These are phyloP conservation scores for Neopestalotiopsis sp. DNA, from an alignment of 2,329 filamentous ascomycete genomes.

Conservation along the genomic window DNA sequence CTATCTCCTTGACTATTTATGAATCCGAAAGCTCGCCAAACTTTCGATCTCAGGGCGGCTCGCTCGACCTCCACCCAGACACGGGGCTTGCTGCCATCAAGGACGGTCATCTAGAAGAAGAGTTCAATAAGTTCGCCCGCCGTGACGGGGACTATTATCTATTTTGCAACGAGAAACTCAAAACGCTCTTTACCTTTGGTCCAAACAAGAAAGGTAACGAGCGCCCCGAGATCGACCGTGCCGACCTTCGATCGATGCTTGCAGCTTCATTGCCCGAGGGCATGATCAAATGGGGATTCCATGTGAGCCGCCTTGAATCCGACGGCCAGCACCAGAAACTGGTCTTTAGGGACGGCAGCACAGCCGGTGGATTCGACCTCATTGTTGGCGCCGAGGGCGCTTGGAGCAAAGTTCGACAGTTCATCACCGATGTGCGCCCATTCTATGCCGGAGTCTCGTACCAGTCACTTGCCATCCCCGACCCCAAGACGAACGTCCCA, in stretches of 20 bases:
- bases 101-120: constrained; percentile 53
- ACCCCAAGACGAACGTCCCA: constrained; percentile 46
- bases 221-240: constrained; percentile 59
- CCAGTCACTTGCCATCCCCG: constrained; percentile 46
- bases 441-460: constrained; percentile 50
- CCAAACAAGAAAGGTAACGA: constrained; percentile 40
- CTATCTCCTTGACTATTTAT: constrained; percentile 54
- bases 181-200: constrained; percentile 37
- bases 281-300: constrained; percentile 51
- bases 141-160: constrained; percentile 57
- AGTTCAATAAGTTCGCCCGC: constrained; percentile 54
- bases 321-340: constrained; percentile 32
- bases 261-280: constrained; percentile 48
- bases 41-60: constrained; percentile 55
- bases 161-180: constrained; percentile 48
- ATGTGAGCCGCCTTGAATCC: constrained; percentile 43
- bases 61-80: constrained; percentile 57
- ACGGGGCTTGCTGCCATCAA: constrained; percentile 57
- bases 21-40: constrained; percentile 51
- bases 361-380: constrained; percentile 43
- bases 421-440: constrained; percentile 44
- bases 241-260: constrained; percentile 48
- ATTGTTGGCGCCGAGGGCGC: constrained; percentile 41
- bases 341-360: constrained; percentile 41
- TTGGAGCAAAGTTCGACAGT: constrained; percentile 41